Base-by-base conservation (phyloP, 306 rosid species). In the Aeschynomene evenia region DNA sequence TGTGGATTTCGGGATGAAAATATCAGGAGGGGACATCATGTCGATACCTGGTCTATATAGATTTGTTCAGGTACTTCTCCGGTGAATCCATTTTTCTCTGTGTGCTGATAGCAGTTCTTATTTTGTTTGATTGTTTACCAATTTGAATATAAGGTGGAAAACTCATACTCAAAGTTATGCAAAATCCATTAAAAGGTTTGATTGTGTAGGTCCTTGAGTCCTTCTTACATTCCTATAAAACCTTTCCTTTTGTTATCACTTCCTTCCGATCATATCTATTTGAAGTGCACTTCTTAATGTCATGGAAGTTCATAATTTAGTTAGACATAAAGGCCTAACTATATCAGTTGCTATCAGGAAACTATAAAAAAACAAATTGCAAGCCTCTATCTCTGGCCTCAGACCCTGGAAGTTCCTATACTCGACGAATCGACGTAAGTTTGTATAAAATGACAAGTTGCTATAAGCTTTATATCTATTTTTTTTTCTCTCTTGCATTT, bases 21-120 rank as follows among this genome's bases (percentile, higher is more conserved):
- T 93, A 84, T 75, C 82, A 51, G 98, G 98, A 84, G 98, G 88
- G 68, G 98, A 93, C 77, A 21, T 87, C 71, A 90, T 93, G 98
- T 79, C 97, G 54, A 87, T 93, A 70, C 97, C 96, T 8, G 97
- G 97, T 72, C 81, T 93, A 54, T 87, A 93, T 74, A 83, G 80
- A 71, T 85, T 77, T 82, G 72, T 88, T 85, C 97, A 93, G 98
- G 98, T 93, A 77, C 84, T 74, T 20, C 78, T 84, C 70, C 72
- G 20, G 72, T 80, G 73, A 80, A 59, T 78, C 66, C 62, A 21
- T 43, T 29, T n/a, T 40, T 71, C 37, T 71, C n/a, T n/a, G n/a
- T 33, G 31, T 54, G 21, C 58, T 63, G 61, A 31, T 69, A 21
- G 36, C 45, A 31, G 55, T 70, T 73, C 70, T 60, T 51, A 21